Evolutionary conservation across 345 rosid species (phyloP).

Genomic region (Stellera chamaejasme): DNA sequence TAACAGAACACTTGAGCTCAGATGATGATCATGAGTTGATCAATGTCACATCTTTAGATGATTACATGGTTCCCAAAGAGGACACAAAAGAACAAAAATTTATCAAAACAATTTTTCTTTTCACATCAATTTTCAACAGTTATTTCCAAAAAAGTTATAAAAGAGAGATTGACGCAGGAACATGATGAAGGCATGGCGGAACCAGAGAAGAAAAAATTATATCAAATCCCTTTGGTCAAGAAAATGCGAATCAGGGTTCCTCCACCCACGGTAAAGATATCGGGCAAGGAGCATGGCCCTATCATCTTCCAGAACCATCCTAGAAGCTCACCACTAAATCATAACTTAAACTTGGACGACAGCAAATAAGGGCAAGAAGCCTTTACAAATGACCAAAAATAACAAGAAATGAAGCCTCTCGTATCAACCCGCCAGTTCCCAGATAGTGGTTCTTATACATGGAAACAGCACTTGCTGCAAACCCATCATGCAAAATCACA

Average conservation of each 20-base stretch:
- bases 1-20: no score
- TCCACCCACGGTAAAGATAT: slow-evolving; percentile 3
- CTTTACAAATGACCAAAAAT: slow-evolving; percentile 12
- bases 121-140: no score
- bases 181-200: slow-evolving; percentile 2
- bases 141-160: no score
- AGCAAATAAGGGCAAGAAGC: slow-evolving; percentile 2
- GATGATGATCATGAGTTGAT: no score
- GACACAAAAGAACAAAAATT: no score
- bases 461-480: slow-evolving; percentile 9
- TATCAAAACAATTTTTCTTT: no score
- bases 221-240: background rate
- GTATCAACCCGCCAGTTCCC: slow-evolving; percentile 5
- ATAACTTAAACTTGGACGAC: slow-evolving; percentile 12
- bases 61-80: no score
- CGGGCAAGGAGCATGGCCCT: slow-evolving; percentile 1
- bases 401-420: slow-evolving; percentile 5
- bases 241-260: background rate
- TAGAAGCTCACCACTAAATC: slow-evolving; percentile 13
- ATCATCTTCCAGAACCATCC: slow-evolving; percentile 5
- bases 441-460: slow-evolving; percentile 15
- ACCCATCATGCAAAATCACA: background rate
- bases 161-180: no score
- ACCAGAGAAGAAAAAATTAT: background rate
- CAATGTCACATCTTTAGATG: no score